Evolutionary conservation across 2,329 filamentous ascomycete genomes (phyloP).

Genomic region (Arachnomyces sp.): DNA sequence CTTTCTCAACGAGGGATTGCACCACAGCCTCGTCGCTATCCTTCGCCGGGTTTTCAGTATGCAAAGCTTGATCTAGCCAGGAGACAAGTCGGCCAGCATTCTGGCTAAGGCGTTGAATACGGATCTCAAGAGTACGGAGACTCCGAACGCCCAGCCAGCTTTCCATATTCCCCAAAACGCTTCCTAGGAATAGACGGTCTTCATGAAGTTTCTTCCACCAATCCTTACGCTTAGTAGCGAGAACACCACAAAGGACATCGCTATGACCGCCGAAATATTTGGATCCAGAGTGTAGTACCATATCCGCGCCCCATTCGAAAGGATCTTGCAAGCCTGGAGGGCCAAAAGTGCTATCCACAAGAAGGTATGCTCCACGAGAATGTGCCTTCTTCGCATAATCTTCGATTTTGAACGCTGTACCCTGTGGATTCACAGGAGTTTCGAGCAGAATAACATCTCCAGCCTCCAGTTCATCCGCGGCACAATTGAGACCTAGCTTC

Average conservation of each 20-base stretch:
- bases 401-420: slow-evolving; percentile 66
- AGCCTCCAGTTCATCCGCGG: slow-evolving; percentile 55
- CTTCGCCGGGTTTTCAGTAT: slow-evolving; percentile 27
- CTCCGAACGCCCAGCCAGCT: slow-evolving; percentile 86
- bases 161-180: slow-evolving; percentile 81
- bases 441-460: slow-evolving; percentile 88
- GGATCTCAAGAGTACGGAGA: slow-evolving; percentile 73
- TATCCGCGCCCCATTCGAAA: slow-evolving; percentile 69
- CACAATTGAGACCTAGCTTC: slow-evolving; percentile 62
- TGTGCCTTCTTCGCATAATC: slow-evolving; percentile 66
- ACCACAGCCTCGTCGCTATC: slow-evolving; percentile 39
- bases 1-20: slow-evolving; percentile 47
- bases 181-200: slow-evolving; percentile 71
- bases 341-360: slow-evolving; percentile 86
- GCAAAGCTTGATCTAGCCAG: slow-evolving; percentile 56
- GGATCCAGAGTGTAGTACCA: slow-evolving; percentile 86
- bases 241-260: slow-evolving; percentile 81
- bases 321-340: slow-evolving; percentile 85
- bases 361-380: slow-evolving; percentile 62
- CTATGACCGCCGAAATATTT: slow-evolving; percentile 97
- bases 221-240: slow-evolving; percentile 53
- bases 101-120: slow-evolving; percentile 66
- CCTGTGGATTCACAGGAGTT: slow-evolving; percentile 86
- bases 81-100: slow-evolving; percentile 61
- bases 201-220: slow-evolving; percentile 54